Percentiles rank a stretch among this genome's conserved stretches.
phyloP scores from a whole-genome alignment of 176 grass and related monocot genomes.

The Pontederia crassipes region DNA sequence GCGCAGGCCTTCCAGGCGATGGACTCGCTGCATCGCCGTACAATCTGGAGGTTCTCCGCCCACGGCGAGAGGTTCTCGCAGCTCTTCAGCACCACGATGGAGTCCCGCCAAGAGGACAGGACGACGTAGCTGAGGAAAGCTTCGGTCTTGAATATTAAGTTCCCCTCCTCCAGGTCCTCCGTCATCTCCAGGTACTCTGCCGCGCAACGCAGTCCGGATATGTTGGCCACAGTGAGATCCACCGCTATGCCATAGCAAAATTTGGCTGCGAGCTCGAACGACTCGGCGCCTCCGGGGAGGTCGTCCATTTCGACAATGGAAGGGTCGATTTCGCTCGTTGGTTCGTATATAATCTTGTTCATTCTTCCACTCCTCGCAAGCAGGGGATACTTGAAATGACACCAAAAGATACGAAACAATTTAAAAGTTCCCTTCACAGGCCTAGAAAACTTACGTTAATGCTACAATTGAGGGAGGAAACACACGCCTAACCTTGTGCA shows the following conservation, averaged over 20 bases:
- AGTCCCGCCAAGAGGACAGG: constrained; percentile 88
- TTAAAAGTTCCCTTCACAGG: background rate
- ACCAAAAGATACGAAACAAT: background rate
- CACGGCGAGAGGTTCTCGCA: constrained; percentile 85
- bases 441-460: background rate
- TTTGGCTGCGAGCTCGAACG: constrained; percentile 80
- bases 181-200: constrained; percentile 99
- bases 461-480: background rate
- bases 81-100: constrained; percentile 85
- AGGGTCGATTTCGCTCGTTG: constrained; percentile 25
- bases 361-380: constrained; percentile 79
- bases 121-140: constrained; percentile 98
- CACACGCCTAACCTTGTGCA: constrained; percentile 63
- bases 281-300: constrained; percentile 48
- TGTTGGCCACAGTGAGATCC: constrained; percentile 77
- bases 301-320: constrained; percentile 44
- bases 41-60: constrained; percentile 97
- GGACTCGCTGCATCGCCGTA: constrained; percentile 86
- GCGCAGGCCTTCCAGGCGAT: constrained; percentile 99
- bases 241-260: constrained; percentile 97
- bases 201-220: constrained; percentile 77
- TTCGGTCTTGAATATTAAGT: constrained; percentile 98
- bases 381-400: constrained; percentile 54
- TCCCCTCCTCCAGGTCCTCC: constrained; percentile 95
- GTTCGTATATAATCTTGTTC: constrained; percentile 69